Base-by-base conservation (phyloP, 129 eudicot genomes). In the Glebionis coronaria region DNA sequence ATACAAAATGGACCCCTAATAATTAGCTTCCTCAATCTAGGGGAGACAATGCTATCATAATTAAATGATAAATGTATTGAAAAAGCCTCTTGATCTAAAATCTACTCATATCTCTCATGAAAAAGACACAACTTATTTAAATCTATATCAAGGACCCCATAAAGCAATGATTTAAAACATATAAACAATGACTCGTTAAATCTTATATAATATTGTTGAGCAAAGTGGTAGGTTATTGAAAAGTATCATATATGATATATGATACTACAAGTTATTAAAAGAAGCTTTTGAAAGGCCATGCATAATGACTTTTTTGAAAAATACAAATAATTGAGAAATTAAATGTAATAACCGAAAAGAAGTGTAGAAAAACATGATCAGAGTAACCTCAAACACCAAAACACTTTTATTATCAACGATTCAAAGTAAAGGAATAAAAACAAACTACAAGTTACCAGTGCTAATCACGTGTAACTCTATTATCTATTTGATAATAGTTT, bases 11-110 rank as follows among this genome's bases (percentile, higher is more conserved):
- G 68, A 58, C 79, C 69, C 53, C 73, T 40, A 38, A 9, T 52
- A 61, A 27, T 50, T 69, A 75, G 74, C 58, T 60, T 68, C 69
- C 80, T 52, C 19, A 51, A 58, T 53, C 18, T 54, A 75, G 75
- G 67, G 69, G 75, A 76, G 65, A 68, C 75, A 76, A 68, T 42
- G 65, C 70, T 68, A 76, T 76, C 80, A 76, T 76, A 68, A 76
- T 51, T 67, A 11, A 51, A 68, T 68, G 70, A 76, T 61, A 61
- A 70, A 75, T 51, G 60, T 60, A 69, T 75, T 75, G 79, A 68
- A 75, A 68, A 68, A 58, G 75, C 70, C 44, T 76, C 4, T 68
- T 76, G 69, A 76, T 76, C 51, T 38, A 68, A 75, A 68, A 76
- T 76, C 80, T 68, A 68, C 51, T 42, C 80, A 51, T 68, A 76